Conservation (phyloP, 371 early-diverging fungal species). For the Mucor sp. region DNA sequence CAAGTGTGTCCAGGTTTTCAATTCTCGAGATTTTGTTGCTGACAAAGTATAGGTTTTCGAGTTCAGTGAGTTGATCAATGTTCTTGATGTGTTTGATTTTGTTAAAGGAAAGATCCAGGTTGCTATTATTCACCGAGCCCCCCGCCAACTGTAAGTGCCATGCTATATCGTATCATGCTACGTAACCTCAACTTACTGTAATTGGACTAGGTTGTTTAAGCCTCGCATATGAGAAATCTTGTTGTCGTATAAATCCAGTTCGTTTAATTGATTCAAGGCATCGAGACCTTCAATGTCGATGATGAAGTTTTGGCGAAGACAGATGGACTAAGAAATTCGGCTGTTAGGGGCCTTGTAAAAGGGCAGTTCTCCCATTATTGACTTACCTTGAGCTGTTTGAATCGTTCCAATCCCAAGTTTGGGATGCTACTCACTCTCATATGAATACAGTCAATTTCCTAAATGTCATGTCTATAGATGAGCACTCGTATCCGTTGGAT, state of each 20-base stretch:
- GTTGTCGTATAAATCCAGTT: slow-evolving; percentile 96
- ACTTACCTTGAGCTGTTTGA: slow-evolving; percentile 69
- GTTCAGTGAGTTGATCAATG: slow-evolving; percentile 55
- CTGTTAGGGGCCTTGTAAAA: neutral
- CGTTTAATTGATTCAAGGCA: slow-evolving; percentile 56
- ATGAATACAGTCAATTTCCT: slow-evolving; percentile 86
- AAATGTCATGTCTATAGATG: neutral
- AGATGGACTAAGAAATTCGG: slow-evolving; percentile 55
- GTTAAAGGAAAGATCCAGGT: slow-evolving; percentile 92
- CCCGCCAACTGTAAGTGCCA: too few species aligned
- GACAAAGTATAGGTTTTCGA: slow-evolving; percentile 79
- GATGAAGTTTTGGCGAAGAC: slow-evolving; percentile 92
- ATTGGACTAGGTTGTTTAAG: slow-evolving; percentile 56
- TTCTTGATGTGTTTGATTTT: slow-evolving; percentile 78
- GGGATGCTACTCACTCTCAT: slow-evolving; percentile 67
- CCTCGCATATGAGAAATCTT: slow-evolving; percentile 78
- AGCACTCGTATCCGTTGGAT: neutral
- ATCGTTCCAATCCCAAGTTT: slow-evolving; percentile 66
- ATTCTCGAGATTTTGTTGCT: slow-evolving; percentile 83
- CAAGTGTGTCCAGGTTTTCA: slow-evolving; percentile 70
- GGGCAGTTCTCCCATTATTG: neutral
- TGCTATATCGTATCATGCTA: too few species aligned
- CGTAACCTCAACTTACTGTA: slow-evolving; percentile 58
- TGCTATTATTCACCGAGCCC: slow-evolving; percentile 49
- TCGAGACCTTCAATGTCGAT: slow-evolving; percentile 73